Conservation (phyloP, 2,329 filamentous ascomycete species). For the Cladosporium sphaerospermum region DNA sequence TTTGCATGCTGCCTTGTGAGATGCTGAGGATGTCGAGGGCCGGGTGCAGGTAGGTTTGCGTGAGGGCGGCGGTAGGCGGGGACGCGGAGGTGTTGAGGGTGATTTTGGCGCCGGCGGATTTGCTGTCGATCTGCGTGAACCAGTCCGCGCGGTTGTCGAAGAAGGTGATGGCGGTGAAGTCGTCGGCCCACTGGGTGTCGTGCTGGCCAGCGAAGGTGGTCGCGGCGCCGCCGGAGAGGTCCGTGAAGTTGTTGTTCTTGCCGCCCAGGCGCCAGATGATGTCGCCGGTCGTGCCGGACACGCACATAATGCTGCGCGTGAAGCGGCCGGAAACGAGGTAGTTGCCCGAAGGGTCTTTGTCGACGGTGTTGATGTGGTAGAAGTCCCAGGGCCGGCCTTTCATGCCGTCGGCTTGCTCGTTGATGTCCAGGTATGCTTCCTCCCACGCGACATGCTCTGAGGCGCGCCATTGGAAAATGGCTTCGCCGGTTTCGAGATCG, state of each 20-base stretch:
- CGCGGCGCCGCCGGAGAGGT: slow-evolving; percentile 23
- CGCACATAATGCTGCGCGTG: slow-evolving; percentile 38
- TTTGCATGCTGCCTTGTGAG: slow-evolving; percentile 47
- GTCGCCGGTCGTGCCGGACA: slow-evolving; percentile 37
- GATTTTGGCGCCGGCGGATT: slow-evolving; percentile 19
- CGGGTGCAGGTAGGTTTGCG: slow-evolving; percentile 21
- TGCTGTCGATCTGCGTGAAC: slow-evolving; percentile 14
- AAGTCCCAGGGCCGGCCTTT: slow-evolving; percentile 45
- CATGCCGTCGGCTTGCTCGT: slow-evolving; percentile 39
- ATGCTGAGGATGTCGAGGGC: slow-evolving; percentile 33
- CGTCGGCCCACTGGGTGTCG: slow-evolving; percentile 33
- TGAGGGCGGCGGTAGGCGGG: slow-evolving; percentile 25
- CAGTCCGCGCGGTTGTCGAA: slow-evolving; percentile 46
- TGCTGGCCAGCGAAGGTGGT: slow-evolving; percentile 30
- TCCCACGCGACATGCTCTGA: slow-evolving; percentile 38
- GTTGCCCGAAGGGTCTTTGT: slow-evolving; percentile 42
- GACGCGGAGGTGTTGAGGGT: slow-evolving; percentile 17
- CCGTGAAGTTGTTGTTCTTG: slow-evolving; percentile 33
- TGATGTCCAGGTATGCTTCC: slow-evolving; percentile 29
- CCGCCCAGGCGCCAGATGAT: slow-evolving; percentile 46
- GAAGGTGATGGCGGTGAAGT: slow-evolving; percentile 12
- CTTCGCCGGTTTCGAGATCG: slow-evolving; percentile 37
- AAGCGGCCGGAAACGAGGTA: slow-evolving; percentile 43
- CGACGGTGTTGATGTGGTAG: slow-evolving; percentile 49
- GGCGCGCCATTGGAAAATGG: slow-evolving; percentile 45